phyloP scores from a whole-genome alignment of 2,329 filamentous ascomycete species.

The Fulvia fulva region DNA sequence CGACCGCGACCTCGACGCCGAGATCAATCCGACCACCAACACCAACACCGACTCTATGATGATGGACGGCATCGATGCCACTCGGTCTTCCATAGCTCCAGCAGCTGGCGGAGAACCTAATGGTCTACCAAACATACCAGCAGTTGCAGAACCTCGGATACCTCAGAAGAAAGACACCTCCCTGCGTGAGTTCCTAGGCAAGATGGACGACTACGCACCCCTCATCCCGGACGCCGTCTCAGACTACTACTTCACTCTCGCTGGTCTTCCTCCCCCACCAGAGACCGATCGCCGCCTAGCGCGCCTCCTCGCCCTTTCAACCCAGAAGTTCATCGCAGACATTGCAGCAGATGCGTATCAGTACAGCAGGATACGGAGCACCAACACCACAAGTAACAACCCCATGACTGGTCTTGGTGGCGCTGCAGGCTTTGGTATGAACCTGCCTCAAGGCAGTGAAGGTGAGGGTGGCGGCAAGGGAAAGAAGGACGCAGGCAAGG shows the following conservation, averaged over 20 bases:
- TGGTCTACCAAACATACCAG: slow-evolving; percentile 43
- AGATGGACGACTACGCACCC: slow-evolving; percentile 98
- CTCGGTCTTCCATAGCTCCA: slow-evolving; percentile 46
- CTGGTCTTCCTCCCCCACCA: slow-evolving; percentile 86
- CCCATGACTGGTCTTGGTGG: slow-evolving; percentile 83
- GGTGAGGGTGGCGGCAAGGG: slow-evolving; percentile 52
- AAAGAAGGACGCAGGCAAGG: slow-evolving; percentile 39
- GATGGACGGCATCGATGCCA: slow-evolving; percentile 39
- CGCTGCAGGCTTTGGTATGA: slow-evolving; percentile 65
- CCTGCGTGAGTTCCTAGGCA: slow-evolving; percentile 83
- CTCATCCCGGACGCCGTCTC: slow-evolving; percentile 99
- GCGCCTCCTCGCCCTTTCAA: slow-evolving; percentile 91
- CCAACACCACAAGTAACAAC: slow-evolving; percentile 84
- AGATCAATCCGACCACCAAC: slow-evolving; percentile 30
- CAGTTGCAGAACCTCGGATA: slow-evolving; percentile 52
- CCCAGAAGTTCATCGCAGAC: slow-evolving; percentile 97
- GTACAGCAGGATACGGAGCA: slow-evolving; percentile 92
- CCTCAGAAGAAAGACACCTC: slow-evolving; percentile 87
- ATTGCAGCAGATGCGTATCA: slow-evolving; percentile 97
- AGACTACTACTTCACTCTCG: slow-evolving; percentile 95
- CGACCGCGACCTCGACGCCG: slow-evolving; percentile 37
- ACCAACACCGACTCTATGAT: slow-evolving; percentile 20
- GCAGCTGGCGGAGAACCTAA: slow-evolving; percentile 78
- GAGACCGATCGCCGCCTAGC: slow-evolving; percentile 87
- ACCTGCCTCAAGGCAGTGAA: slow-evolving; percentile 49